Conservation (phyloP, 495 filamentous ascomycete genomes). For the Lepidopterella palustris region DNA sequence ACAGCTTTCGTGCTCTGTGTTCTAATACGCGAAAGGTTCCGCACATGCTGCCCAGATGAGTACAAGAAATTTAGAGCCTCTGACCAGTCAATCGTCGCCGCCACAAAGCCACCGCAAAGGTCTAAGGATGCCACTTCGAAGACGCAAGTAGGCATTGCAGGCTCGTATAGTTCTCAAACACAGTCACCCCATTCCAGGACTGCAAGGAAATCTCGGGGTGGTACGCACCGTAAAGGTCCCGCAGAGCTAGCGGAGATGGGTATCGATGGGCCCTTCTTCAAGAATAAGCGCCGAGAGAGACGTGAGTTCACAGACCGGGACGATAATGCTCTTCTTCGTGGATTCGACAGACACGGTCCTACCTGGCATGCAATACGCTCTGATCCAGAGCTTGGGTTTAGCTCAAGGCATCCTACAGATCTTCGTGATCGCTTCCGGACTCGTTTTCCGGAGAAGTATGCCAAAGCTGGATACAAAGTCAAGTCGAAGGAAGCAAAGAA, state of each 20-base stretch:
- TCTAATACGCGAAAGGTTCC: conserved; percentile 41
- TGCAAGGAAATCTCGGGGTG: conserved; percentile 8
- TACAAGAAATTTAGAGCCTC: conserved; percentile 19
- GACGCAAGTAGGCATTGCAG: not conserved
- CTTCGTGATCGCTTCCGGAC: conserved; percentile 77
- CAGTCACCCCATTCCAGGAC: not conserved
- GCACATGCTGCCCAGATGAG: conserved; percentile 62
- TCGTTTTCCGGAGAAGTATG: conserved; percentile 69
- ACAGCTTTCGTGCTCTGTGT: not conserved
- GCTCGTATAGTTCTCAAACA: not conserved
- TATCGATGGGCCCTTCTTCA: conserved; percentile 49
- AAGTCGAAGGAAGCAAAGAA: conserved; percentile 20
- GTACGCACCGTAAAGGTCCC: conserved; percentile 33
- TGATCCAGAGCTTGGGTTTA: conserved; percentile 60
- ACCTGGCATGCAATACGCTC: conserved; percentile 75
- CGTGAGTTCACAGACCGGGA: conserved; percentile 67
- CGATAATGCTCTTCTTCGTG: conserved; percentile 68
- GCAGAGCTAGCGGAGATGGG: conserved; percentile 53
- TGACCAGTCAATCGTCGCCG: conserved; percentile 11
- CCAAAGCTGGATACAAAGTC: conserved; percentile 38
- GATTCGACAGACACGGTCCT: conserved; percentile 67
- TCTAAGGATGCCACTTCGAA: not conserved
- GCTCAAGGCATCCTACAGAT: conserved; percentile 65
- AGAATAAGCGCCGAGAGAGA: conserved; percentile 45
- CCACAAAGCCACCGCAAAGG: conserved; percentile 7